These are phyloP conservation scores for Emericellopsis cladophorae DNA, from an alignment of 2,329 filamentous ascomycete genomes.

Conservation along the genomic window DNA sequence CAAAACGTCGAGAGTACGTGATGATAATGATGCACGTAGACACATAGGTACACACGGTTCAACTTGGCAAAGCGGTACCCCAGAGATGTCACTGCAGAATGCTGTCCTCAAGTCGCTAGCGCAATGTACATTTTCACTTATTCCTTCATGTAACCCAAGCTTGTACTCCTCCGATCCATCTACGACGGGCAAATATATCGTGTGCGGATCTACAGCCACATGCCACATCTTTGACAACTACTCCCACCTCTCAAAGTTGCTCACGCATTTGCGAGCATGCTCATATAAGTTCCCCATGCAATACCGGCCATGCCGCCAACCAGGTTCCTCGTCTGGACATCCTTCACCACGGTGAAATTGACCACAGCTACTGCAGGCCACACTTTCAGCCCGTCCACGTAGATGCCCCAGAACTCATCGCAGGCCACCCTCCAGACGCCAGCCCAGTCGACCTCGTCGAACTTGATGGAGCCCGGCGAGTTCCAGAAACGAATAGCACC, in stretches of 20 bases:
- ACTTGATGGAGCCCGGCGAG: slow-evolving; percentile 27
- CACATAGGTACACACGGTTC: too few species aligned
- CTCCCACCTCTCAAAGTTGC: not conserved
- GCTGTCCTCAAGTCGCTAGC: too few species aligned
- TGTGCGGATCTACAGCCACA: too few species aligned
- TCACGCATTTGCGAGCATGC: slow-evolving; percentile 36
- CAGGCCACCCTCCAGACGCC: slow-evolving; percentile 28
- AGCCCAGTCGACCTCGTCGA: slow-evolving; percentile 29
- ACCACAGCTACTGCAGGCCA: slow-evolving; percentile 60
- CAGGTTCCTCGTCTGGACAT: slow-evolving; percentile 57
- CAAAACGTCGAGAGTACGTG: too few species aligned
- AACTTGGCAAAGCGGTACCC: too few species aligned
- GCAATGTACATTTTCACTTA: too few species aligned
- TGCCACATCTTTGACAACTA: too few species aligned
- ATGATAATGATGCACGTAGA: too few species aligned
- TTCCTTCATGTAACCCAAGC: too few species aligned
- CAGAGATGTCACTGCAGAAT: too few species aligned
- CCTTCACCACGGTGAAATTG: slow-evolving; percentile 57
- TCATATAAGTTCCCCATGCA: slow-evolving; percentile 65
- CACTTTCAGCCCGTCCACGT: slow-evolving; percentile 54
- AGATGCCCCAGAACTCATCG: slow-evolving; percentile 50
- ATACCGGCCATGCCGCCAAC: slow-evolving; percentile 62
- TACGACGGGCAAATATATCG: too few species aligned
- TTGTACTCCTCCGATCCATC: too few species aligned
- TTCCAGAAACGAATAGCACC: slow-evolving; percentile 20